A percentile compares a stretch with the other conserved stretches of the same genome.
These are phyloP conservation scores for Eragrostis tef DNA, from an alignment of 202 grass and related monocot species.

Conservation along the genomic window DNA sequence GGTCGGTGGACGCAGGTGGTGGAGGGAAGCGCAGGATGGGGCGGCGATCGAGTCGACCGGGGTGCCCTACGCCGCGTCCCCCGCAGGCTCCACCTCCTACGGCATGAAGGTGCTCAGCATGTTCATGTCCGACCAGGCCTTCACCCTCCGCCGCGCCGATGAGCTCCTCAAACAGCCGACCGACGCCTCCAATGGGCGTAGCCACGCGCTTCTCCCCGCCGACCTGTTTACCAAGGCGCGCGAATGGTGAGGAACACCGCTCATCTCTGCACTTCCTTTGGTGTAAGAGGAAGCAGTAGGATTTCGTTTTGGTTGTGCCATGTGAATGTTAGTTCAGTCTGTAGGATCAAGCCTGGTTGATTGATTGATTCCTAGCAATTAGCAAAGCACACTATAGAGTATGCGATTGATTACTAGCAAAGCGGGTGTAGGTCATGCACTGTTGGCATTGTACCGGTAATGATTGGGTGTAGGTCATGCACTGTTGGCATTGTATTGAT, in stretches of 20 bases:
- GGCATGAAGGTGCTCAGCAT: constrained; percentile 63
- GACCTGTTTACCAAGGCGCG: constrained; percentile 65
- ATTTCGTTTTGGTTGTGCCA: background rate
- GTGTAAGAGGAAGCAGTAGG: background rate
- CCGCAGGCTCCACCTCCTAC: constrained; percentile 28
- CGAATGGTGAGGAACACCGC: constrained; percentile 44
- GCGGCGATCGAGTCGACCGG: constrained; percentile 49
- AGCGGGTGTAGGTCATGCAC: too few species aligned
- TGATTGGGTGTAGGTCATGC: too few species aligned
- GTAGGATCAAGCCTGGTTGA: background rate
- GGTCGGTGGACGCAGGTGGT: constrained; percentile 54
- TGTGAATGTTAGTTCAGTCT: background rate
- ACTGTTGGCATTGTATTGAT: too few species aligned
- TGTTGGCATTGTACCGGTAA: too few species aligned
- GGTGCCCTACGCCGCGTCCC: constrained; percentile 54
- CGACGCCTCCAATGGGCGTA: constrained; percentile 12
- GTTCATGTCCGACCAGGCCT: constrained; percentile 68
- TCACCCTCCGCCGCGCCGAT: constrained; percentile 61
- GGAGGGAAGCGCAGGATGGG: constrained; percentile 63
- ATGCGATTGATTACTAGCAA: background rate
- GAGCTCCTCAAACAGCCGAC: constrained; percentile 41
- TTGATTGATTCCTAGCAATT: background rate
- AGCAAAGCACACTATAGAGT: background rate
- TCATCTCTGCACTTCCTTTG: background rate
- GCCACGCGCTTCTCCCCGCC: constrained; percentile 65